Evolutionary conservation across 2,329 filamentous ascomycete genomes (phyloP).

Genomic region (Penicillium paneum): DNA sequence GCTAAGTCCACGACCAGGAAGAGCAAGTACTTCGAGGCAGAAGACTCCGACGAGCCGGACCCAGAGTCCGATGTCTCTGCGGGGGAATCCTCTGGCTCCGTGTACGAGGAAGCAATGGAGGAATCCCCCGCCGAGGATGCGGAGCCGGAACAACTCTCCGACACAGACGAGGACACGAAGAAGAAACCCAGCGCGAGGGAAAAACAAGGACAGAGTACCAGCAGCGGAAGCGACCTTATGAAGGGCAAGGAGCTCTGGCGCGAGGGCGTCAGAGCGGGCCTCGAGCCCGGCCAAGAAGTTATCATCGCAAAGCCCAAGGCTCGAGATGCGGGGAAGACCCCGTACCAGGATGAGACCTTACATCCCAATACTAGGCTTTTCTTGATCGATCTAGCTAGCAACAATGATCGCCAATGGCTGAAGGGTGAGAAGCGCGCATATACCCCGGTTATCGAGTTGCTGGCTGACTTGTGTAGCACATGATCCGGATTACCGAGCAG

Average conservation of each 20-base stretch:
- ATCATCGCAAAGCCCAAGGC: conserved; percentile 63
- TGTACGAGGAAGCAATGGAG: conserved; percentile 16
- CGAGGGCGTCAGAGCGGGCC: conserved; percentile 52
- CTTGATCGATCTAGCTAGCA: conserved; percentile 55
- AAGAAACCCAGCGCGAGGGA: conserved; percentile 3
- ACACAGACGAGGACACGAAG: conserved; percentile 13
- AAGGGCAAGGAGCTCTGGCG: conserved; percentile 55
- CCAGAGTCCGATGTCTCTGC: conserved; percentile 63
- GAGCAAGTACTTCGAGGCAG: conserved; percentile 52
- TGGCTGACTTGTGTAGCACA: conserved; percentile 55
- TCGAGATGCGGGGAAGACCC: conserved; percentile 56
- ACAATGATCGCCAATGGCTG: conserved; percentile 63
- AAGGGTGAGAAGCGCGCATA: conserved; percentile 49
- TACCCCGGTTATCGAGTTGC: conserved; percentile 4
- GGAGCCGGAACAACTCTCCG: conserved; percentile 19
- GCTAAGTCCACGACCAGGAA: conserved; percentile 45
- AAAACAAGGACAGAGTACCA: conserved; percentile 5
- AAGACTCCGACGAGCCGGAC: conserved; percentile 34
- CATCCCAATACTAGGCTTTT: conserved; percentile 65
- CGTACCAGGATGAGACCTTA: conserved; percentile 56
- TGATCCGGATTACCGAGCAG: conserved; percentile 73
- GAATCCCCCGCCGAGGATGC: conserved; percentile 11
- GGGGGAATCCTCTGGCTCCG: conserved; percentile 67
- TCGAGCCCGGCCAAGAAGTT: conserved; percentile 59
- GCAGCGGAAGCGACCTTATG: conserved; percentile 5